A percentile compares a stretch with the other conserved stretches of the same genome.
Conservation (phyloP, 2,329 filamentous ascomycete species). For the Ascochyta koolunga region DNA sequence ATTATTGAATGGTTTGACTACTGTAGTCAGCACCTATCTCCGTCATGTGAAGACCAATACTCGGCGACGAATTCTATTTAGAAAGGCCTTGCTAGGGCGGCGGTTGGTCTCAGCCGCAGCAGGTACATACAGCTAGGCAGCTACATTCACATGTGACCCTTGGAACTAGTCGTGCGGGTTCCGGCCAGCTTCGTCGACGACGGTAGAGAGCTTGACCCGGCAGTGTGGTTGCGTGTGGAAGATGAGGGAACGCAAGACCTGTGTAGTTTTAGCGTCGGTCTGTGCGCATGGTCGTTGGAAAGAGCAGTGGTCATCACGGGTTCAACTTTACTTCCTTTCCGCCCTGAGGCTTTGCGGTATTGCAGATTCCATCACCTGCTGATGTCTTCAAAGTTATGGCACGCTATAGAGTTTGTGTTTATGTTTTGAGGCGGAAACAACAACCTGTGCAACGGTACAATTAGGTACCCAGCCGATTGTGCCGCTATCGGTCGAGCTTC, state of each 20-base stretch:
- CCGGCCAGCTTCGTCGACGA: constrained; percentile 3
- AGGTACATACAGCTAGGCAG: not conserved
- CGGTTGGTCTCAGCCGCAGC: not conserved
- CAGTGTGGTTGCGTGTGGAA: constrained; percentile 3
- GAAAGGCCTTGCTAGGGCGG: not conserved
- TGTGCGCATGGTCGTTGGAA: constrained; percentile 1
- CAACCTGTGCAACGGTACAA: not conserved
- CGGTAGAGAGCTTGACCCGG: constrained; percentile 10
- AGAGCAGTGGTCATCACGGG: not conserved
- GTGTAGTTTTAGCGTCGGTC: not conserved
- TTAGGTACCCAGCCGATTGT: constrained; percentile 4
- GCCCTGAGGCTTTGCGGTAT: not conserved
- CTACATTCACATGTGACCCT: constrained; percentile 7
- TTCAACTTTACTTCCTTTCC: not conserved
- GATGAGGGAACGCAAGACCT: not conserved
- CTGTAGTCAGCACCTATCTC: too few species aligned
- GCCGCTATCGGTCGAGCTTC: constrained; percentile 15
- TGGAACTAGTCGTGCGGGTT: not conserved
- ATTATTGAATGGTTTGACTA: too few species aligned
- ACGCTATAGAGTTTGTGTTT: too few species aligned
- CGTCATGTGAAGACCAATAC: too few species aligned
- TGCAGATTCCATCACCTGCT: not conserved
- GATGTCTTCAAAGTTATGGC: too few species aligned
- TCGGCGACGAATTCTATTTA: too few species aligned
- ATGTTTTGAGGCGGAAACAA: not conserved